A percentile compares a stretch with the other conserved stretches of the same genome.
These are phyloP conservation scores for Ormosia semicastrata DNA, from an alignment of 306 rosid species.

Conservation along the genomic window DNA sequence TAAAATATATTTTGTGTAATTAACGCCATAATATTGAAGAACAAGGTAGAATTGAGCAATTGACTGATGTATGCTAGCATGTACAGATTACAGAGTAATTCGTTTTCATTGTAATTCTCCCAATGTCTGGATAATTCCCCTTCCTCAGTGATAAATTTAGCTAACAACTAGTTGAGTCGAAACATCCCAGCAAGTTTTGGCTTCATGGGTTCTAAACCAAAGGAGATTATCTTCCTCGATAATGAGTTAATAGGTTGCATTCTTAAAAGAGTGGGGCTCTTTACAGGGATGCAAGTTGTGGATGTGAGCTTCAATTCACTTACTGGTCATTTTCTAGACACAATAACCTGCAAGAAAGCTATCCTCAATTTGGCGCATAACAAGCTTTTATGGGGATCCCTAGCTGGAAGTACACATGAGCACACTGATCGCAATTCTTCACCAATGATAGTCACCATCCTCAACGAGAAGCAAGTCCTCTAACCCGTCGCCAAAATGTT, in stretches of 20 bases:
- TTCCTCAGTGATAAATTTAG: conserved; percentile 88
- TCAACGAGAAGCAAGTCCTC: no score
- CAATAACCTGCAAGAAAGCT: conserved; percentile 67
- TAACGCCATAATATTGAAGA: no score
- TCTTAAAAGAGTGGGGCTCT: conserved; percentile 87
- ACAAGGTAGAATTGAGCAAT: no score
- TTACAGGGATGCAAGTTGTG: conserved; percentile 80
- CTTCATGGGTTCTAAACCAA: conserved; percentile 62
- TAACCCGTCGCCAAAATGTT: no score
- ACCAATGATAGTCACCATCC: no score
- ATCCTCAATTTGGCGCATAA: conserved; percentile 79
- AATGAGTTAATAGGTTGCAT: conserved; percentile 86
- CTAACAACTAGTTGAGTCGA: conserved; percentile 76
- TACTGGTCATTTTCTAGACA: conserved; percentile 87
- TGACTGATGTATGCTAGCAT: no score
- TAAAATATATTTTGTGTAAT: no score
- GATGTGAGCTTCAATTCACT: conserved; percentile 85
- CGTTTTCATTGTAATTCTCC: conserved; percentile 33
- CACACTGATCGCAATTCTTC: no score
- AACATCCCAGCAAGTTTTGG: conserved; percentile 80
- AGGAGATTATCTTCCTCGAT: conserved; percentile 82
- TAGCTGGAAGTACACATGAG: no score
- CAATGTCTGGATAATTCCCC: conserved; percentile 82
- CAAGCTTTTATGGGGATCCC: conserved; percentile 70
- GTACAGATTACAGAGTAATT: no score